These are phyloP conservation scores for Fusarium mundagurra DNA, from an alignment of 2,329 filamentous ascomycete species.

Conservation along the genomic window DNA sequence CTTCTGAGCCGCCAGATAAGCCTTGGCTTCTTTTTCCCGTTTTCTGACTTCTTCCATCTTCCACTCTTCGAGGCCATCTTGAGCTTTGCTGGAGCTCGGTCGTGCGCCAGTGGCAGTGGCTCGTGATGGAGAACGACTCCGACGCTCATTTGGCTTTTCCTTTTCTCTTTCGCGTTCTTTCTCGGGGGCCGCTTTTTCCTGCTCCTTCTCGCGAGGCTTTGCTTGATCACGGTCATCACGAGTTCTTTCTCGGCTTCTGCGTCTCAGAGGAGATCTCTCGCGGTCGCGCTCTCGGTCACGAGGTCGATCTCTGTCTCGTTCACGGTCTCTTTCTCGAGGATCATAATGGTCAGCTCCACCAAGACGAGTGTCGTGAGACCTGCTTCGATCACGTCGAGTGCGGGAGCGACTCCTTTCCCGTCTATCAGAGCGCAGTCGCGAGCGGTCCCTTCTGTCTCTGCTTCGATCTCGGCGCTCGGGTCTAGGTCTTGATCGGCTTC, in stretches of 20 bases:
- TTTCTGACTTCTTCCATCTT: slow-evolving; percentile 71
- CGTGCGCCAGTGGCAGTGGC: slow-evolving; percentile 49
- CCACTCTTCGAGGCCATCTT: slow-evolving; percentile 64
- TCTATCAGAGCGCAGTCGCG: slow-evolving; percentile 42
- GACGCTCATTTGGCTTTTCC: slow-evolving; percentile 47
- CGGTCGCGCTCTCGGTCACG: slow-evolving; percentile 32
- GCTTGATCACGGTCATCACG: slow-evolving; percentile 39
- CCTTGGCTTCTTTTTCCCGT: slow-evolving; percentile 71
- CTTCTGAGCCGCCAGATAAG: slow-evolving; percentile 69
- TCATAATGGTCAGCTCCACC: slow-evolving; percentile 47
- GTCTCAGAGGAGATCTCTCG: slow-evolving; percentile 37
- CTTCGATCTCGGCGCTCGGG: slow-evolving; percentile 43
- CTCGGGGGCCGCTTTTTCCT: slow-evolving; percentile 23
- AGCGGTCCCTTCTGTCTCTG: slow-evolving; percentile 44
- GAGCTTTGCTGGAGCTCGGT: slow-evolving; percentile 54
- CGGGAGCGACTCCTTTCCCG: slow-evolving; percentile 48
- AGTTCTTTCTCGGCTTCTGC: slow-evolving; percentile 42
- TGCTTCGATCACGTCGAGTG: slow-evolving; percentile 44
- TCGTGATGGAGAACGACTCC: slow-evolving; percentile 57
- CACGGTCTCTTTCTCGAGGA: slow-evolving; percentile 46
- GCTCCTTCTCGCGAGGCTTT: slow-evolving; percentile 34
- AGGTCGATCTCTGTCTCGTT: slow-evolving; percentile 33
- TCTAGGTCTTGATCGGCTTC: slow-evolving; percentile 44
- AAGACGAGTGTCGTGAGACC: slow-evolving; percentile 41
- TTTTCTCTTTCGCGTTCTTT: slow-evolving; percentile 9